Percentiles rank a stretch among this genome's conserved stretches.
phyloP scores from a whole-genome alignment of 108 stramenopile genomes.

The Ochromonas danica region DNA sequence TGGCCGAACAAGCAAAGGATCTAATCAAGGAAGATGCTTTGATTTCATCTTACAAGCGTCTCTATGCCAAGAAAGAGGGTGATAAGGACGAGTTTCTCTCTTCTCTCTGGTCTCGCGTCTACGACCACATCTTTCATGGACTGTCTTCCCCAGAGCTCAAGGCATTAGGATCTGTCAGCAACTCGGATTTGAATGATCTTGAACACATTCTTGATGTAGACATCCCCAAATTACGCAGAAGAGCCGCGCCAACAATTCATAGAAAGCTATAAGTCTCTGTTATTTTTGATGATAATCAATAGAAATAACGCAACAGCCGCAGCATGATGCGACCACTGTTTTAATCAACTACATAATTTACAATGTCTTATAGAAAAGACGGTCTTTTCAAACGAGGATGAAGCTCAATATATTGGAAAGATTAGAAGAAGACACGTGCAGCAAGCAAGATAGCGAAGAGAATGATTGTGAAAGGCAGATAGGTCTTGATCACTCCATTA shows the following conservation, averaged over 20 bases:
- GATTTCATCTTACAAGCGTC: constrained; percentile 31
- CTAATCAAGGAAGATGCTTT: constrained; percentile 22
- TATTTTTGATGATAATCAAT: too few relatives aligned
- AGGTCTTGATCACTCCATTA: constrained; percentile 42
- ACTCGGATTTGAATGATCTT: neutral
- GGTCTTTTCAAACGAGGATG: too few relatives aligned
- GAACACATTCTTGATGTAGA: neutral
- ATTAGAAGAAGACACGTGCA: too few relatives aligned
- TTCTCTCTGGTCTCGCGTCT: constrained; percentile 39
- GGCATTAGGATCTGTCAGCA: neutral
- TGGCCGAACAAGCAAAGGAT: neutral
- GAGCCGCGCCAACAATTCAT: neutral
- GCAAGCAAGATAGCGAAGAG: too few relatives aligned
- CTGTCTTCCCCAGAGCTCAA: neutral
- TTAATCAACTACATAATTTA: too few relatives aligned
- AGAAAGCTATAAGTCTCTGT: neutral
- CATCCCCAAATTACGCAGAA: neutral
- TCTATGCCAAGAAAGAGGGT: constrained; percentile 10
- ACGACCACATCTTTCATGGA: constrained; percentile 25
- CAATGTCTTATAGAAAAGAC: too few relatives aligned
- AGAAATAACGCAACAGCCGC: too few relatives aligned
- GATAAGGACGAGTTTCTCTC: constrained; percentile 42
- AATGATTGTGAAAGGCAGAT: constrained; percentile 39
- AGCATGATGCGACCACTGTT: too few relatives aligned
- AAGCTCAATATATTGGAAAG: too few relatives aligned